Base-by-base conservation (phyloP, 305 asterid genomes). In the Salvia sclarea region DNA sequence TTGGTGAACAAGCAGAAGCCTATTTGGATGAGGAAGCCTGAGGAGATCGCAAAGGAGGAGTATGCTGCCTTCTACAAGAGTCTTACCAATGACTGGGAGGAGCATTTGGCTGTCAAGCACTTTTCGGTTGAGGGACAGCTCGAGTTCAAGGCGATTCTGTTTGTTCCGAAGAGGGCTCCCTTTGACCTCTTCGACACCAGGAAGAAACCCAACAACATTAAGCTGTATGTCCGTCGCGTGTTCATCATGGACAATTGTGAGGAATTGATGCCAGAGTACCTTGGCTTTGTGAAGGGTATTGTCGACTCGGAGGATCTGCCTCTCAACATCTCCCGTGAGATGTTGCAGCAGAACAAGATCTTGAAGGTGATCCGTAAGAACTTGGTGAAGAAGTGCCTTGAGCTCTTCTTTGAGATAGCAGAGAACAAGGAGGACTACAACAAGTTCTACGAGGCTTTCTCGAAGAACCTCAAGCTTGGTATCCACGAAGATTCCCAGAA, bases 11-110 rank as follows among this genome's bases (percentile, higher is more conserved):
- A 78, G 62, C 82, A 78, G 72, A 74, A 78, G 72, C 79, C 82
- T 10, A 74, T 78, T 6, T 78, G 82, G 82, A 78, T 78, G 82
- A 61, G 77, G 71, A 78, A 74, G 74, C 82, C 82, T 0, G 82
- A 78, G 68, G 82, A 78, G 73, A 73, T 77, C 48, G 69, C 73
- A 0, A 77, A 73, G 78, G 81, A 77, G 8, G 81, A 77, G 40
- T 77, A 77, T 66, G 38, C 81, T 31, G 78, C 81, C 3, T 77
- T 77, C 78, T 73, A 77, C 78, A 77, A 77, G 18, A 68, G 73
- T 38, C 81, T 77, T 4, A 77, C 81, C 11, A 77, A 77, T 25
- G 81, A 73, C 12, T 77, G 78, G 78, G 81, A 69, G 67, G 81
- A 77, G 57, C 81, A 77, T 37, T 58, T 77, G 58, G 73, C 76